Evolutionary conservation across 805 yeast species (phyloP).

Genomic region (Hanseniaspora mollemarum): DNA sequence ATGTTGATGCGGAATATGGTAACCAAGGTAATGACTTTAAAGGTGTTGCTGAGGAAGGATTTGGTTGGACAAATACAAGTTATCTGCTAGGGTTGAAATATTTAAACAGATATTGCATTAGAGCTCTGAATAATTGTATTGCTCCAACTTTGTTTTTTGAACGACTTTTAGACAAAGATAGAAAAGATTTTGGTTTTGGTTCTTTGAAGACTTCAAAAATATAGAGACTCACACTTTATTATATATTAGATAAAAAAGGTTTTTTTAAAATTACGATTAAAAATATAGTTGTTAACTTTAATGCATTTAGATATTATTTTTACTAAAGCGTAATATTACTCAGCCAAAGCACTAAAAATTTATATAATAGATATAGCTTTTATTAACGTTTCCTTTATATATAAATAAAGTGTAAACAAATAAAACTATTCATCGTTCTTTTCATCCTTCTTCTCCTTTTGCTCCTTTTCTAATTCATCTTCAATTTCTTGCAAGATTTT

Average conservation of each 20-base stretch:
- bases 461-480: constrained; percentile 14
- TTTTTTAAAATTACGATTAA: too few relatives aligned
- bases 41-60: constrained; percentile 91
- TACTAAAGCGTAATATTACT: too few relatives aligned
- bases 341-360: too few relatives aligned
- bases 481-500: constrained; percentile 6
- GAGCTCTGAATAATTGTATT: constrained; percentile 71
- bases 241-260: too few relatives aligned
- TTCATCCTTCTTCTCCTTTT: constrained; percentile 14
- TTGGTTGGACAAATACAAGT: constrained; percentile 96
- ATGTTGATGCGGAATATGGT: constrained; percentile 92
- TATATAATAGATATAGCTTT: too few relatives aligned
- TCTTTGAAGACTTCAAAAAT: neutral
- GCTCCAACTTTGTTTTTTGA: constrained; percentile 55
- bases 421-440: constrained; percentile 2
- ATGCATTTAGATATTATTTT: too few relatives aligned
- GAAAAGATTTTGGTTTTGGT: constrained; percentile 29
- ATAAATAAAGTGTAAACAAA: neutral
- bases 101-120: constrained; percentile 51
- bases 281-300: too few relatives aligned
- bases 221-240: too few relatives aligned
- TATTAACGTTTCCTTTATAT: too few relatives aligned
- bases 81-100: constrained; percentile 60
- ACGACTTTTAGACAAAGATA: constrained; percentile 36
- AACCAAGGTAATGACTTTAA: constrained; percentile 88